phyloP scores from a whole-genome alignment of 768 basidiomycete species.

The Serpula lacrymans region DNA sequence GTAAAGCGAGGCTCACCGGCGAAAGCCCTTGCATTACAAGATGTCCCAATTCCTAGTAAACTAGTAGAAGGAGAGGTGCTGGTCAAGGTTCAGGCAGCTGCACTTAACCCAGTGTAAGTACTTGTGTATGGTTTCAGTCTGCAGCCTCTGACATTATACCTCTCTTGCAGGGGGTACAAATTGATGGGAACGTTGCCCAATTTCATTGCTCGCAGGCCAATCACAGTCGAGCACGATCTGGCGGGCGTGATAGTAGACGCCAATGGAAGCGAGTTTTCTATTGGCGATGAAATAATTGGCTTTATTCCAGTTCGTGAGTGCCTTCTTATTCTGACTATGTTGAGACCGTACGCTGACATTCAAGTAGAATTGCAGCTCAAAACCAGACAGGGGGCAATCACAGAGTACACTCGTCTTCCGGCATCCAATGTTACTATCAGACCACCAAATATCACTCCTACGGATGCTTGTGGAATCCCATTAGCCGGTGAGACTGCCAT shows the following conservation, averaged over 20 bases:
- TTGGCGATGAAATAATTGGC: constrained; percentile 67
- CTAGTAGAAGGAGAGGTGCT: constrained; percentile 43
- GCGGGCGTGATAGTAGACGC: constrained; percentile 58
- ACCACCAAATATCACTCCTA: constrained; percentile 48
- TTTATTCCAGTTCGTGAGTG: constrained; percentile 38
- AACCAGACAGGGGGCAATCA: constrained; percentile 52
- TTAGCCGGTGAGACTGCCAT: constrained; percentile 60
- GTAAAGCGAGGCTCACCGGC: constrained; percentile 26
- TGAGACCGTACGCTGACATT: neutral
- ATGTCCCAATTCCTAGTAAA: constrained; percentile 27
- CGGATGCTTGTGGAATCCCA: constrained; percentile 59
- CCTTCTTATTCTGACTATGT: neutral
- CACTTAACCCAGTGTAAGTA: constrained; percentile 66
- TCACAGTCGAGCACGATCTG: constrained; percentile 58
- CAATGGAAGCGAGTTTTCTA: constrained; percentile 47
- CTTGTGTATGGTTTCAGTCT: too few relatives aligned
- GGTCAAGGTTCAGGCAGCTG: constrained; percentile 49
- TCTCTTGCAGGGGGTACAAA: constrained; percentile 51
- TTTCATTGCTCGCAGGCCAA: constrained; percentile 44
- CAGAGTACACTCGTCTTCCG: constrained; percentile 52
- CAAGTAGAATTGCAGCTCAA: constrained; percentile 28
- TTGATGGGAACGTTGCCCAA: constrained; percentile 47
- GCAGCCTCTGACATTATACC: neutral
- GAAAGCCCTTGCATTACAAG: constrained; percentile 25
- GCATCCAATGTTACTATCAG: constrained; percentile 26